A percentile compares a stretch with the other conserved stretches of the same genome.
Evolutionary conservation across 768 basidiomycete genomes (phyloP).

Genomic region (Rhizopogon roseolus): DNA sequence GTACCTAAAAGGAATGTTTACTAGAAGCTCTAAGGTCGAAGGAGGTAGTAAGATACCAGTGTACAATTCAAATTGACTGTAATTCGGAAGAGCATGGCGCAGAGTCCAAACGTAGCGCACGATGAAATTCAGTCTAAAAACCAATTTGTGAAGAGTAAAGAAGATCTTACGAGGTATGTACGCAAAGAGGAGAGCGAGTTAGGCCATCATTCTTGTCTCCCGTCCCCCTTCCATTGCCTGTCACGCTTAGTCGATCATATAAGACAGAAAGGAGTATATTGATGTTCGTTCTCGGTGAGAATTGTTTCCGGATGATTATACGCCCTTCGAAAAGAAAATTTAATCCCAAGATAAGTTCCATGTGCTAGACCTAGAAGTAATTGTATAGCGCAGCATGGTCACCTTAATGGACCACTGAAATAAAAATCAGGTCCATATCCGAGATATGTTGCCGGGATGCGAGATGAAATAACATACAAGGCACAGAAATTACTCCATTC

Average conservation of each 20-base stretch:
- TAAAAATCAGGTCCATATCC: constrained; percentile 20
- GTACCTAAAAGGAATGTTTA: too few species aligned
- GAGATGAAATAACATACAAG: constrained; percentile 21
- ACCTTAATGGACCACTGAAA: constrained; percentile 26
- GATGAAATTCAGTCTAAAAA: not conserved
- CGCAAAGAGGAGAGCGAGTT: not conserved
- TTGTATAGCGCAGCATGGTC: constrained; percentile 16
- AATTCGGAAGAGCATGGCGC: not conserved
- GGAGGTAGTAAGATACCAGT: not conserved
- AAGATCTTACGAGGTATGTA: not conserved
- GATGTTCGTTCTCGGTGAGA: constrained; percentile 21
- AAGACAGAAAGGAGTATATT: constrained; percentile 13
- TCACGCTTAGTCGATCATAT: constrained; percentile 25
- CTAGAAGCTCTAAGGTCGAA: not conserved
- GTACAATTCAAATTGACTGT: not conserved
- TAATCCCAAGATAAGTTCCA: constrained; percentile 17
- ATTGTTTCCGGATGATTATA: constrained; percentile 19
- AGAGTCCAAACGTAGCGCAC: not conserved
- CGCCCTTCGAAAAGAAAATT: constrained; percentile 19
- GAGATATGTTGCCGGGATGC: constrained; percentile 21
- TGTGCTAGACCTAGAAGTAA: constrained; percentile 19
- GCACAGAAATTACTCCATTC: constrained; percentile 16
- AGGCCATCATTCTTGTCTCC: not conserved
- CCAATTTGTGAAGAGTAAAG: not conserved
- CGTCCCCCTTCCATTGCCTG: constrained; percentile 24